phyloP scores from a whole-genome alignment of 805 yeast species.

The Phaffomyces antillensis region DNA sequence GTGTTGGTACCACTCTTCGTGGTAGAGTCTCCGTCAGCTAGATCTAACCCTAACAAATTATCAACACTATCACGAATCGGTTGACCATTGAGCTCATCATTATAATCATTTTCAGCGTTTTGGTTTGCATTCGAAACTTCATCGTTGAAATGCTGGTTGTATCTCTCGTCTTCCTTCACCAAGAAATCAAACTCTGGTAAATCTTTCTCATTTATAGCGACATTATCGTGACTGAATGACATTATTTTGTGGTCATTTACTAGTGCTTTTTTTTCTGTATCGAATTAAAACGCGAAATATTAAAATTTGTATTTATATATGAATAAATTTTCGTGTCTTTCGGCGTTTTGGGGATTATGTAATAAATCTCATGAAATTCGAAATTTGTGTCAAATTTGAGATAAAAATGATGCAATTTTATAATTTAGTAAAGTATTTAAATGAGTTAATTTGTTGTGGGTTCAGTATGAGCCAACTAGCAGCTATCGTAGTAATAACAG shows the following conservation, averaged over 20 bases:
- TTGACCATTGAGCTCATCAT: neutral
- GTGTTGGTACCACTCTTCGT: neutral
- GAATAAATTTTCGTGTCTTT: neutral
- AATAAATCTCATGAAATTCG: neutral
- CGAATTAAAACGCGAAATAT: neutral
- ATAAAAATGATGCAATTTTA: neutral
- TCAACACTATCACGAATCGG: slow-evolving; percentile 2
- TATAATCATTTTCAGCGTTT: too few species aligned
- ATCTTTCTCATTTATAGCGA: neutral
- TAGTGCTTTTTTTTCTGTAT: neutral
- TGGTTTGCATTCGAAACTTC: neutral
- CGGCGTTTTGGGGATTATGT: too few species aligned
- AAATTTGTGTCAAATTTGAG: slow-evolving; percentile 1
- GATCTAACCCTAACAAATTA: slow-evolving; percentile 7
- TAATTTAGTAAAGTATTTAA: neutral
- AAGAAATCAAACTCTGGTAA: slow-evolving; percentile 1
- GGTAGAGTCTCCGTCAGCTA: neutral
- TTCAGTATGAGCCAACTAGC: too few species aligned
- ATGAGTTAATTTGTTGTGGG: neutral
- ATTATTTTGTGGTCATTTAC: neutral
- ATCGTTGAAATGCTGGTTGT: neutral
- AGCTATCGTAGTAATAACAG: too few species aligned
- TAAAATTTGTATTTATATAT: too few species aligned
- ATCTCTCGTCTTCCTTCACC: neutral
- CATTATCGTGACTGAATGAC: neutral